Evolutionary conservation across 2,329 filamentous ascomycete genomes (phyloP).

Genomic region (Paecilomyces niveus): DNA sequence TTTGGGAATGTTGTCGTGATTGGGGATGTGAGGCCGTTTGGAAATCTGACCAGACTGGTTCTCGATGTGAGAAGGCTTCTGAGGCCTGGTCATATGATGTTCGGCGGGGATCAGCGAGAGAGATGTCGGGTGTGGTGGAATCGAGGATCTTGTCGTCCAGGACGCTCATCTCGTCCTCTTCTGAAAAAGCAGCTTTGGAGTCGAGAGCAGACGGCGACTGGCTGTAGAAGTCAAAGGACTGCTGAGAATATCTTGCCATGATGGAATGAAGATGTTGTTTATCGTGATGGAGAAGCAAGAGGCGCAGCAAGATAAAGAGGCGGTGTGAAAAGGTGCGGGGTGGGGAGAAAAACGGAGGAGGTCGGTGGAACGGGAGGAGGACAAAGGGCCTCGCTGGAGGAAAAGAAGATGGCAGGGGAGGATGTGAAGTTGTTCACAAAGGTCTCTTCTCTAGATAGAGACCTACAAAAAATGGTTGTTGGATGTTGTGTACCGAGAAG

Average conservation of each 20-base stretch:
- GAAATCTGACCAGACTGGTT: slow-evolving; percentile 39
- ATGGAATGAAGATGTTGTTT: slow-evolving; percentile 16
- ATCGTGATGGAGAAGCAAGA: slow-evolving; percentile 3
- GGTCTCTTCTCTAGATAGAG: slow-evolving; percentile 1
- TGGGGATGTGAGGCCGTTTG: slow-evolving; percentile 13
- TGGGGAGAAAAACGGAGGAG: slow-evolving; percentile 6
- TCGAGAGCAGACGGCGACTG: slow-evolving; percentile 37
- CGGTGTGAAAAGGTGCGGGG: slow-evolving; percentile 7
- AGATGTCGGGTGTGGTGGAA: slow-evolving; percentile 42
- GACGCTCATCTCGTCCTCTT: slow-evolving; percentile 48
- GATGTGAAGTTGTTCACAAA: slow-evolving; percentile 1
- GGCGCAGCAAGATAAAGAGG: slow-evolving; percentile 5
- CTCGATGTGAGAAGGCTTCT: slow-evolving; percentile 47
- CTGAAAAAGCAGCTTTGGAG: slow-evolving; percentile 32
- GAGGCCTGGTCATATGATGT: slow-evolving; percentile 42
- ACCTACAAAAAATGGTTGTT: background rate
- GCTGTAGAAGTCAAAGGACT: slow-evolving; percentile 37
- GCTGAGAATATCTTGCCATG: slow-evolving; percentile 40
- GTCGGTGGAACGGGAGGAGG: slow-evolving; percentile 1
- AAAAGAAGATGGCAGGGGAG: slow-evolving; percentile 3
- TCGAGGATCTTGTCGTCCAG: slow-evolving; percentile 46
- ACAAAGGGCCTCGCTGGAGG: slow-evolving; percentile 2
- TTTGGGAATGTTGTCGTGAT: slow-evolving; percentile 34
- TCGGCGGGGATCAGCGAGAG: slow-evolving; percentile 36
- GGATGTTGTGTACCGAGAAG: background rate